These are phyloP conservation scores for Lecanicillium sp. DNA, from an alignment of 2,329 filamentous ascomycete species.

Conservation along the genomic window DNA sequence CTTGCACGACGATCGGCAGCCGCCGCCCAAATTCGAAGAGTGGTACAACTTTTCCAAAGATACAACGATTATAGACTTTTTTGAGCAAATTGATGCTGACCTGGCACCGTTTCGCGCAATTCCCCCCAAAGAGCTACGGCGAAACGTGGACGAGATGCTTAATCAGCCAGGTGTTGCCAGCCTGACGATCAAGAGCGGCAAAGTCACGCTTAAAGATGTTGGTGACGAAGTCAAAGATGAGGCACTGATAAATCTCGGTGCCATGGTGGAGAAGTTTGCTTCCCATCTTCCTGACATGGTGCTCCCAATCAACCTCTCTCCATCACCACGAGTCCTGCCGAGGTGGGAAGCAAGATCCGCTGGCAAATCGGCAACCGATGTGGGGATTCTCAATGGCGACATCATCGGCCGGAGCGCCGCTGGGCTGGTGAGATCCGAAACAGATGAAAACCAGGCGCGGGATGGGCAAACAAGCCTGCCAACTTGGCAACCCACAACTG, in stretches of 20 bases:
- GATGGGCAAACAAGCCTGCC: not conserved
- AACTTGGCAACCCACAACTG: constrained; percentile 12
- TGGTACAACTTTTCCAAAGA: constrained; percentile 74
- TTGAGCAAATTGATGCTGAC: constrained; percentile 68
- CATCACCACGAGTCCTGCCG: constrained; percentile 26
- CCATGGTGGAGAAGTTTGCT: constrained; percentile 66
- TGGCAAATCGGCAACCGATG: not conserved
- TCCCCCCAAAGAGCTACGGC: constrained; percentile 58
- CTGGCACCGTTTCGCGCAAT: constrained; percentile 73
- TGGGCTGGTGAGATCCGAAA: constrained; percentile 3
- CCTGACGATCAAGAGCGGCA: constrained; percentile 56
- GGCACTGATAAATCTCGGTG: constrained; percentile 39
- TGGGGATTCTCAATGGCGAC: not conserved
- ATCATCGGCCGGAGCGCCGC: constrained; percentile 10
- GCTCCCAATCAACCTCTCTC: constrained; percentile 69
- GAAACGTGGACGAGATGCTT: constrained; percentile 38
- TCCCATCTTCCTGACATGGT: constrained; percentile 75
- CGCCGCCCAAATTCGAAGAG: constrained; percentile 73
- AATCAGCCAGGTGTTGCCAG: constrained; percentile 35
- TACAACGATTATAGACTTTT: constrained; percentile 73
- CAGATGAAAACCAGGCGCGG: not conserved
- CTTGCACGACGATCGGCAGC: constrained; percentile 54
- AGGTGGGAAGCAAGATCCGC: constrained; percentile 52
- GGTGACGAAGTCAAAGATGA: constrained; percentile 22
- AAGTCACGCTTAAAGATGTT: constrained; percentile 36